Base-by-base conservation (phyloP, 1,284 basidiomycete species). In the Austroboletus novae-zelandiae region DNA sequence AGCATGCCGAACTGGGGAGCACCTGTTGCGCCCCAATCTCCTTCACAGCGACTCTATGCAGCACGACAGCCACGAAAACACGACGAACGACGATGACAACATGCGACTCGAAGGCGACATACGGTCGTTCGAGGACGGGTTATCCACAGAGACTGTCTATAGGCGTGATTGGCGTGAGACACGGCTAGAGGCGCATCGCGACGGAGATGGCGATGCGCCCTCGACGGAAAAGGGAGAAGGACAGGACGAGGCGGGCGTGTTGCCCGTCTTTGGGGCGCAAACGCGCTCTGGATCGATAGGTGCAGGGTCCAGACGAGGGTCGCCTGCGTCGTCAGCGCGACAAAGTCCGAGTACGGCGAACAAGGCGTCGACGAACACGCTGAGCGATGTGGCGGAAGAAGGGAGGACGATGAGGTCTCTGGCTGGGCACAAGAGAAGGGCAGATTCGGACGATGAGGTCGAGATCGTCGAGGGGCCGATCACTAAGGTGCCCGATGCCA, bases 111-210 rank as follows among this genome's bases (percentile, higher is more conserved):
- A 80, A 50, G 71, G 72, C 14, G 75, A 75, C 44, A 56, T 81
- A 13, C 71, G 75, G n/a, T 70, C 73, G 13, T 84, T 89, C 55
- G 82, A 87, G 59, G 88, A 89, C 55, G 78, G 78, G 1, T 57
- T 86, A 5, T 73, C 74, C 2, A 69, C 74, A 1, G 86, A 90
- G 59, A 82, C 75, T 51, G 58, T 89, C 3, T 89, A 87, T 65
- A 74, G 76, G 52, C 75, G 87, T 20, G 88, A 89, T 64, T 90
- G 86, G 86, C 74, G 84, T 34, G 88, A 89, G 67, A 79, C 81
- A 9, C 67, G 79, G n/a, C 54, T 76, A 31, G 53, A 59, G 5
- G 57, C 61, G 25, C 54, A 51, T 11, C 55, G 59, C 25, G 69
- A 57, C 40, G 52, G 43, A 32, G 54, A 54, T 3, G 47, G 48